Conservation (phyloP, 2,329 filamentous ascomycete genomes). For the Curvularia verruculosa region DNA sequence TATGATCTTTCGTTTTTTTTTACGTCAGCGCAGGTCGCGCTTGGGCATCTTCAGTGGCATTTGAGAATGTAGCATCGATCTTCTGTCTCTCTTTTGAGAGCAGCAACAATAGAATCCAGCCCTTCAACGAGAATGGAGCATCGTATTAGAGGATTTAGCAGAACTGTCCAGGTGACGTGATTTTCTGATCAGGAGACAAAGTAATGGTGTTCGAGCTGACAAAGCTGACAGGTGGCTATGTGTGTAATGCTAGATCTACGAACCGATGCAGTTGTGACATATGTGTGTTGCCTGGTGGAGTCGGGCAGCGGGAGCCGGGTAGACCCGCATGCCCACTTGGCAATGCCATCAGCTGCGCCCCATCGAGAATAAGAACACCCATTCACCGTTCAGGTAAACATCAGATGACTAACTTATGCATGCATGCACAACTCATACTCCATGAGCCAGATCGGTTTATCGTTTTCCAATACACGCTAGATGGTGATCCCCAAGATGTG, state of each 20-base stretch:
- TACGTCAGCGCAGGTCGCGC: slow-evolving; percentile 9
- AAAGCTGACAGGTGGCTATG: neutral
- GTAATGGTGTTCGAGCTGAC: neutral
- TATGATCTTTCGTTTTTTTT: slow-evolving; percentile 5
- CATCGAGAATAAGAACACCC: neutral
- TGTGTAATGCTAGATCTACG: neutral
- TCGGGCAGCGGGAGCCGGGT: neutral
- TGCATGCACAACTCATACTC: neutral
- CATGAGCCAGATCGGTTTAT: neutral
- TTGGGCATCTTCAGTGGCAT: neutral
- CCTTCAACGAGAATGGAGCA: neutral
- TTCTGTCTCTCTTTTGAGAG: neutral
- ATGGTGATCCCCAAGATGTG: neutral
- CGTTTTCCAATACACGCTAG: neutral
- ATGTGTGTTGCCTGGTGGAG: neutral
- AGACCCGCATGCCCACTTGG: neutral
- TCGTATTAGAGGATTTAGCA: neutral
- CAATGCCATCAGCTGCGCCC: neutral
- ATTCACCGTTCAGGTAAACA: neutral
- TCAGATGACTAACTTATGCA: neutral
- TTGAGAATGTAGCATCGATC: slow-evolving; percentile 1
- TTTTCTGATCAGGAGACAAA: neutral
- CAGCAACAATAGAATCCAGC: neutral
- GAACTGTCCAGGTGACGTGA: neutral
- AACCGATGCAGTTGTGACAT: neutral